Base-by-base conservation (phyloP, 805 yeast genomes). In the Komagataella populi region DNA sequence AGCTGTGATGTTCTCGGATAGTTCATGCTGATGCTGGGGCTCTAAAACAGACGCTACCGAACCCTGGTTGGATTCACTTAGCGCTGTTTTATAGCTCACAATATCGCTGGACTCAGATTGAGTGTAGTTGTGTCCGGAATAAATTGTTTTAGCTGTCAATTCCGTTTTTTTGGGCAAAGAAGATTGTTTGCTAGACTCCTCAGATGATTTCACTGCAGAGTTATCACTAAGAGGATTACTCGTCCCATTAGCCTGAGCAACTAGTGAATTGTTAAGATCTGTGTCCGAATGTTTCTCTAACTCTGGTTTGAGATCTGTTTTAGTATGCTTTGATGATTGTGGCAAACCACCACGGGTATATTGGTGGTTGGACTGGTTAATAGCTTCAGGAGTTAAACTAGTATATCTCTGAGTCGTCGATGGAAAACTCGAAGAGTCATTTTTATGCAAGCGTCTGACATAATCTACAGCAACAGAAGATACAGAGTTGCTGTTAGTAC, bases 351-450 rank as follows among this genome's bases (percentile, higher is more conserved):
- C 39, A 4, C 39, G 10, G 14, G 39, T 6, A 30, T 30, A 30
- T 30, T 14, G 39, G 43, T 53, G 51, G 48, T 51, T 53, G 23
- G 43, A 44, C 7, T 45, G 36, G 43, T 51, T 53, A 2, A 51
- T 45, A 12, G 55, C 53, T 36, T 53, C 53, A 24, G 49, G 49
- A 7, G 55, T 50, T 6, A 51, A 52, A 20, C 51, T 53, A 14
- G 51, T 51, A 14, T 48, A 44, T 14, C 52, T 50, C 23, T 53
- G 52, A 14, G 53, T 47, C 3, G 55, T 51, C 16, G 30, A 10
- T 6, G 55, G 55, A 48, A 49, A 53, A 3, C 50, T 45, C 7
- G 55, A 51, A 4, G 55, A 53, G 23, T 53, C 55, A 49, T 53
- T 53, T 20, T 45, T 49, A 46, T 53, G 45, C 49, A 53, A 43